These are phyloP conservation scores for Dactylis glomerata DNA, from an alignment of 176 grass and related monocot genomes.

Conservation along the genomic window DNA sequence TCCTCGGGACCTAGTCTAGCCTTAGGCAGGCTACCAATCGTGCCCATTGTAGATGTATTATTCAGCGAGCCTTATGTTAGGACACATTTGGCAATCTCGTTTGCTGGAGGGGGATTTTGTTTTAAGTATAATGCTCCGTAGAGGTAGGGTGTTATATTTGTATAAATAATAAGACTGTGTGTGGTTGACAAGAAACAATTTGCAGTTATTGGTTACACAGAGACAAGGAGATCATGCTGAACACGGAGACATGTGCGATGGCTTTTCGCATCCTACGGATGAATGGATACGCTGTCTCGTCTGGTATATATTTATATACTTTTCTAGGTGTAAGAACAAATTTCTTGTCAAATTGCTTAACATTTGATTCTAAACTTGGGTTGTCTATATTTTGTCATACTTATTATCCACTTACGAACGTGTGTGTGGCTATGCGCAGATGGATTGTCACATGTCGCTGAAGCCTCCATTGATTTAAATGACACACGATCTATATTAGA, in stretches of 20 bases:
- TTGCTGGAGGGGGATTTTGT: too few relatives aligned
- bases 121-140: too few relatives aligned
- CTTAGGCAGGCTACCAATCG: too few relatives aligned
- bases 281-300: slow-evolving; percentile 63
- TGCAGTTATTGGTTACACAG: slow-evolving; percentile 51
- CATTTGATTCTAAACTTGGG: background rate
- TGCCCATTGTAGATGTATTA: too few relatives aligned
- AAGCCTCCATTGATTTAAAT: slow-evolving; percentile 11
- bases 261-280: slow-evolving; percentile 62
- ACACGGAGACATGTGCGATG: slow-evolving; percentile 53
- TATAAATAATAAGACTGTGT: too few relatives aligned
- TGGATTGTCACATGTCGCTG: slow-evolving; percentile 34
- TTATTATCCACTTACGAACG: background rate
- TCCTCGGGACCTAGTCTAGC: too few relatives aligned
- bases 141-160: too few relatives aligned
- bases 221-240: slow-evolving; percentile 45
- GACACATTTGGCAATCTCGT: too few relatives aligned
- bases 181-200: too few relatives aligned
- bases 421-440: too few relatives aligned
- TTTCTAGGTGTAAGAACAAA: background rate
- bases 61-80: too few relatives aligned
- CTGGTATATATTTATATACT: slow-evolving; percentile 30
- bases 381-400: background rate
- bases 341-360: background rate
- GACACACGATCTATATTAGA: slow-evolving; percentile 54